phyloP scores from a whole-genome alignment of 2,329 filamentous ascomycete genomes.

The Calonectria hawksworthii region DNA sequence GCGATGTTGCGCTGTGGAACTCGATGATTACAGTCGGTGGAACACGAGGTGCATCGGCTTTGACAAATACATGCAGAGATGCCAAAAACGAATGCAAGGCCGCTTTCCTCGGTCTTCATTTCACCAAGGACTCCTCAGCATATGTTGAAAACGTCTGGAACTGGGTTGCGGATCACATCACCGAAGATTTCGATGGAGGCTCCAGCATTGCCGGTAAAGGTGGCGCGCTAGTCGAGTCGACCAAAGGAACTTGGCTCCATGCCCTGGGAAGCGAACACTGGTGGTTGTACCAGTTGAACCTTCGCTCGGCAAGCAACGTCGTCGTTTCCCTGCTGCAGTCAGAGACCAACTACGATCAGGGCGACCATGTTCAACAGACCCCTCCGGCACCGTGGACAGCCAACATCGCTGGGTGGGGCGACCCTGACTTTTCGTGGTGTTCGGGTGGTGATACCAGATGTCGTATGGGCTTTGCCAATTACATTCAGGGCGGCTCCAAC shows the following conservation, averaged over 20 bases:
- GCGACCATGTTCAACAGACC: neutral
- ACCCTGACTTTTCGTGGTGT: slow-evolving; percentile 4
- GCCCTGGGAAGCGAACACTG: slow-evolving; percentile 67
- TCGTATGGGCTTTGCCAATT: neutral
- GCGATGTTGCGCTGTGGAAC: neutral
- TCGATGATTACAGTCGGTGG: neutral
- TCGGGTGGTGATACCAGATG: neutral
- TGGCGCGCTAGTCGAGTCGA: slow-evolving; percentile 50
- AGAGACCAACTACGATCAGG: slow-evolving; percentile 61
- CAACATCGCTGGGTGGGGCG: neutral
- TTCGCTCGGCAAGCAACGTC: slow-evolving; percentile 64
- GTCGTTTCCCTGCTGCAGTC: slow-evolving; percentile 52
- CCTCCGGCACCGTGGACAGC: neutral
- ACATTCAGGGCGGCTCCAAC: neutral
- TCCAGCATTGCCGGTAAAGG: neutral
- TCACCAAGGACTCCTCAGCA: neutral
- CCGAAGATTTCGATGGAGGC: neutral
- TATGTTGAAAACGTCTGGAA: slow-evolving; percentile 5
- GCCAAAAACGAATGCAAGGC: neutral
- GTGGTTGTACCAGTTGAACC: slow-evolving; percentile 70
- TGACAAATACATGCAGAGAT: neutral
- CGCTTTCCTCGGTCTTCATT: neutral
- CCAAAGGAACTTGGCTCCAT: slow-evolving; percentile 64
- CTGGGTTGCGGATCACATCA: neutral
- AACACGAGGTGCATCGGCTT: neutral